Base-by-base conservation (phyloP, 1,139 yeast species). In the Debaryomyces sp. region DNA sequence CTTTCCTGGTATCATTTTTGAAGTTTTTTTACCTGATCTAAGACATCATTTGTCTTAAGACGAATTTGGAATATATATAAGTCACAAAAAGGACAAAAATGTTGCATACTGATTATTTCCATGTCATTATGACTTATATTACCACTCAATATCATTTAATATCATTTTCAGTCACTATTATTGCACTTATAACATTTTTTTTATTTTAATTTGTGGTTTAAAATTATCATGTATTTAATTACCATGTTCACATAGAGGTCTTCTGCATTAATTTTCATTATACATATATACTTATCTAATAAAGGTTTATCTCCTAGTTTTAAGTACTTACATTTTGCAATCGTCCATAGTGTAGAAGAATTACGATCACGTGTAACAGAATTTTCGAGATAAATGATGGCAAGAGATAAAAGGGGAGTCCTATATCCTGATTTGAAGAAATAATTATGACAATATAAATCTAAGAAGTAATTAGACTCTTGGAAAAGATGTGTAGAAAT, bases 401-500 rank as follows among this genome's bases (percentile, higher is more conserved):
- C 43, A 41, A 41, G 36, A 21, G 32, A 41, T 41, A 41, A 27
- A 41, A 21, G 33, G 27, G 43, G 43, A 41, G 29, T 32, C 7
- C 22, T 3, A 30, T 18, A 12, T 32, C 21, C 12, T 39, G 10
- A n/a, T 7, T 21, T 6, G 13, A 17, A 6, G 13, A 3, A 6
- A 4, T 27, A 8, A 17, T 15, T 27, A 21, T 26, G 30, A 6
- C 13, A 23, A 27, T 23, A 23, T 15, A 37, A 27, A 37, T 22
- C 21, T 15, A 18, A 24, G 17, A 23, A 26, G 23, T 15, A 27
- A 12, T 26, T 27, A 39, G 42, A 39, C 17, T 23, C 34, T 39
- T 27, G 30, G 21, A 21, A 36, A 42, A 23, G 26, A 48, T 48
- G 51, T 45, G 48, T 39, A 45, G 44, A 22, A 41, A 54, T 15